Base-by-base conservation (phyloP, 1,284 basidiomycete species). In the Heliocybe sulcata region DNA sequence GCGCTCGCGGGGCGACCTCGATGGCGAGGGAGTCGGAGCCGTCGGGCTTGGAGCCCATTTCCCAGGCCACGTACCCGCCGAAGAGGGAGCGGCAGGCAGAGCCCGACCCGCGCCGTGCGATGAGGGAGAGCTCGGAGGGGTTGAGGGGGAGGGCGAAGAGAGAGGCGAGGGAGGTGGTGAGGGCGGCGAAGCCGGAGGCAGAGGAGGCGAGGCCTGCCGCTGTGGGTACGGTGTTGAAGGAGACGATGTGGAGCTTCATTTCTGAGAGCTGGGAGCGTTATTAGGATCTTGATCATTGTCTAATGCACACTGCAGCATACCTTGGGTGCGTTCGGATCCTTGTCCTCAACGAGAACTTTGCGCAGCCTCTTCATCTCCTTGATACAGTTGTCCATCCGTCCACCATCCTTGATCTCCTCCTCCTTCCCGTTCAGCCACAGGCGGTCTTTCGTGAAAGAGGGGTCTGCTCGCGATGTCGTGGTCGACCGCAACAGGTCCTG, bases 161-260 rank as follows among this genome's bases (percentile, higher is more conserved):
- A 8, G 84, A 78, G 0, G 94, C 87, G 45, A 99, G 82, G 50
- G 95, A 97, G 8, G 88, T 81, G 51, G 94, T 91, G 42, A 99
- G 86, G 0, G 96, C 97, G 1, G 97, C 96, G 61, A 99, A 96
- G 12, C 96, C 96, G 0, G 95, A 94, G 0, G 97, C 96, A 27
- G 94, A 98, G 0, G 96, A 98, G 0, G 97, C 96, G 35, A 99
- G 86, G 11, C 96, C 97, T 0, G 96, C 97, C 8, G 97, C 97
- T 3, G 96, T 99, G 23, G 96, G 96, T 79, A 99, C 99, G 78
- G 99, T 99, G 82, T 99, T 99, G 75, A 87, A 88, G 10, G 95
- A 98, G 57, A 85, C 85, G 60, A 99, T 94, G 72, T 92, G 92
- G 1, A 97, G 81, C 27, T 79, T 74, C 69, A 77, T 88, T 16